Evolutionary conservation across 345 rosid species (phyloP), one percentile per base, ranked within the genome.

Genomic region (Eucalyptus curtisii): DNA sequence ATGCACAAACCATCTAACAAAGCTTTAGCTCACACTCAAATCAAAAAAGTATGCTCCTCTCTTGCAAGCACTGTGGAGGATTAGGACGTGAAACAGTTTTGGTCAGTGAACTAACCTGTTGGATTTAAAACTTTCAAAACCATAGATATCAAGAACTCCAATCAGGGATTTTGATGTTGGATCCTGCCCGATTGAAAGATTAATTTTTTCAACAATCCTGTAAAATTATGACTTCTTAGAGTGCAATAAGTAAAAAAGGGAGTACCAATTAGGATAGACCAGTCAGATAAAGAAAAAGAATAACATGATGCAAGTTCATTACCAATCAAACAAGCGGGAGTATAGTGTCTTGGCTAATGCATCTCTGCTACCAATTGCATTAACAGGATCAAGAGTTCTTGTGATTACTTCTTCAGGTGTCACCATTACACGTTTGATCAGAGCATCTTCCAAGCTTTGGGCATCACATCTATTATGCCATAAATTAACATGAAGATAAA

Each of bases 61-160:
- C 84, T 40, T 40, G 47, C 47, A 76, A 76, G 84, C 84, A 76
- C 47, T 3, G 2, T 7, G 17, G 64, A 31, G 44, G 47, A 37
- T 13, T 31, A 76, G 84, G 47, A 76, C 3, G 1, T 31, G 31
- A 86, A 31, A 85, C 40, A 48, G 37, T 45, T 22, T 13, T 82
- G 22, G 27, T 47, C 44, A 79, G 86, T 42, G 66, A 61, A 52
- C 89, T 87, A 93, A 95, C 99, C 99, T 97, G 88, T 97, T 97
- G 93, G 93, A 91, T 91, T 95, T 94, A 88, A 97, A 97, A 91
- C 99, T 97, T 93, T 97, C 99, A 91, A 97, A 97, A 87, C 99
- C 98, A 92, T 97, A 97, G 86, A 97, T 96, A 93, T 97, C 98
- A 91, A 97, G 97, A 88, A 97, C 99, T 91, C 99, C 99, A 88